A percentile compares a stretch with the other conserved stretches of the same genome.
Conservation (phyloP, 306 rosid species). For the Cucurbita argyrosperma region DNA sequence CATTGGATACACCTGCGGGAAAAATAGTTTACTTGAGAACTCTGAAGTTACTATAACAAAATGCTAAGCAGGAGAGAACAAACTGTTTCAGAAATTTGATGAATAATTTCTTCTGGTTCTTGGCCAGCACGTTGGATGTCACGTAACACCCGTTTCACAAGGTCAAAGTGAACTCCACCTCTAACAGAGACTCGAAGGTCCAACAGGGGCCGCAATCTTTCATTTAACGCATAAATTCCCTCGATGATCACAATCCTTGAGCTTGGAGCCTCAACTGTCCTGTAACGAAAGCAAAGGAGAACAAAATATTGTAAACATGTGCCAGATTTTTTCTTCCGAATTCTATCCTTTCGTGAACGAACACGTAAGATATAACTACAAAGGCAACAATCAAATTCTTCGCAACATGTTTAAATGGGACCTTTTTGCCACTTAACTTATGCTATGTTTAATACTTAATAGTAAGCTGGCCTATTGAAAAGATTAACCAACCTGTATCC, state of each 20-base stretch:
- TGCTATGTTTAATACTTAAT: neutral
- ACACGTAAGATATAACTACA: neutral
- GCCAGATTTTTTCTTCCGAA: neutral
- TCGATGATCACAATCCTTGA: constrained; percentile 84
- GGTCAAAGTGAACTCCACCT: constrained; percentile 99
- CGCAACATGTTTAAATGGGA: neutral
- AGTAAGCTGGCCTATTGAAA: neutral
- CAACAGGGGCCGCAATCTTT: constrained; percentile 74
- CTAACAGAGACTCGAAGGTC: constrained; percentile 95
- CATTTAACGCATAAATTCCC: constrained; percentile 95
- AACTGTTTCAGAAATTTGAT: constrained; percentile 98
- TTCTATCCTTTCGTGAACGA: neutral
- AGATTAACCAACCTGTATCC: constrained; percentile 65
- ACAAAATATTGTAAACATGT: neutral
- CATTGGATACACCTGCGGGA: constrained; percentile 89
- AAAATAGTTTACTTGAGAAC: neutral
- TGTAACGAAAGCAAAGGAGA: constrained; percentile 21
- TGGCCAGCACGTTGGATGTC: constrained; percentile 98
- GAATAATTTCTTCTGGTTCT: constrained; percentile 97
- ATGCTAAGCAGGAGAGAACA: constrained; percentile 10
- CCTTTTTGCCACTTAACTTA: neutral
- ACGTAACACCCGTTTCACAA: constrained; percentile 88
- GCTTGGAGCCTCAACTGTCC: constrained; percentile 88
- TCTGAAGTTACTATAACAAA: neutral
- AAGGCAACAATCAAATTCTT: neutral